Evolutionary conservation across 306 rosid species (phyloP).

Genomic region (Prunus davidiana): DNA sequence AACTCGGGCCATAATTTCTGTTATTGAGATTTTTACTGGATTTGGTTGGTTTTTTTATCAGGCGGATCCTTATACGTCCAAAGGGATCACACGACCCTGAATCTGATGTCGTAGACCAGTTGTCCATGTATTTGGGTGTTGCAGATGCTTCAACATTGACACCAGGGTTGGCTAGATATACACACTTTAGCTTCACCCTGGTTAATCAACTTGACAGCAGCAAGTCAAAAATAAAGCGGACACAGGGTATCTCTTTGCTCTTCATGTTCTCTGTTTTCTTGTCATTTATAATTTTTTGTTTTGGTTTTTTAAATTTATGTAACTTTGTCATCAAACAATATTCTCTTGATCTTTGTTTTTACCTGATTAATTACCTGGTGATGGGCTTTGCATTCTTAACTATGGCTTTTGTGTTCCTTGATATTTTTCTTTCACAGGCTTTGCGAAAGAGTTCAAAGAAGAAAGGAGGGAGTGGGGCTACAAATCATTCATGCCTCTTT

Average conservation of each 20-base stretch:
- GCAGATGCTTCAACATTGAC: neutral
- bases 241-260: neutral
- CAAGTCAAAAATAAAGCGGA: neutral
- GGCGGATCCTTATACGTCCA: neutral
- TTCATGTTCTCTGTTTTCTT: neutral
- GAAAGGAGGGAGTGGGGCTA: neutral
- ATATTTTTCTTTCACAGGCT: neutral
- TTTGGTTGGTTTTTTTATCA: neutral
- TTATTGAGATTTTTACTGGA: neutral
- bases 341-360: no score
- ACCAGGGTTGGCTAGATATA: neutral
- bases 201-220: neutral
- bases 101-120: neutral
- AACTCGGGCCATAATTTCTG: no score
- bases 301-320: neutral
- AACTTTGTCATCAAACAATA: neutral
- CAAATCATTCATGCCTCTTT: neutral
- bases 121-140: neutral
- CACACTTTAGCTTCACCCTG: neutral
- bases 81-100: neutral
- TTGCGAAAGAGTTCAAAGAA: neutral
- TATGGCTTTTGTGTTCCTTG: neutral
- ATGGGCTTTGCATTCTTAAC: neutral
- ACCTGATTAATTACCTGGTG: neutral
- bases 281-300: neutral